A percentile compares a stretch with the other conserved stretches of the same genome.
These are phyloP conservation scores for Tetracladium maxilliforme DNA, from an alignment of 2,329 filamentous ascomycete genomes.

Conservation along the genomic window DNA sequence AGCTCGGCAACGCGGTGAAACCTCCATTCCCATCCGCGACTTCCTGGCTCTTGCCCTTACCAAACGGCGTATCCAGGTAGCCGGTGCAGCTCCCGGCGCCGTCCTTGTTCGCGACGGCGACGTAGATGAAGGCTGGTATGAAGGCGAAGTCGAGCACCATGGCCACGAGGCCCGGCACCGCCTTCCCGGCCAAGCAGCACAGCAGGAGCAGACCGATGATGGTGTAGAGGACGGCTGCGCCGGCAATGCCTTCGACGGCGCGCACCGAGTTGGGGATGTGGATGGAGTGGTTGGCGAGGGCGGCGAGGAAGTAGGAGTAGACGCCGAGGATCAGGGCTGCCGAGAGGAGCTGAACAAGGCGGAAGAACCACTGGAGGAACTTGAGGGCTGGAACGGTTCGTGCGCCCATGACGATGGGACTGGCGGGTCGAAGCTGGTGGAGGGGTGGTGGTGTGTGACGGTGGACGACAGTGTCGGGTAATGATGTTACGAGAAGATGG, in stretches of 20 bases:
- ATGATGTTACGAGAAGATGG: too few relatives aligned
- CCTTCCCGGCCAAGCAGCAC: constrained; percentile 64
- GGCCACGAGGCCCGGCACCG: constrained; percentile 57
- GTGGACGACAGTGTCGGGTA: too few relatives aligned
- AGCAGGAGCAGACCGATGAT: constrained; percentile 59
- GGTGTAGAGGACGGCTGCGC: constrained; percentile 60
- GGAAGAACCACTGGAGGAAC: constrained; percentile 53
- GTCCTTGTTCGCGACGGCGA: constrained; percentile 58
- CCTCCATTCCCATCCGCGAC: constrained; percentile 30
- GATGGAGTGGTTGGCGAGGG: constrained; percentile 49
- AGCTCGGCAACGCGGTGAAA: constrained; percentile 19
- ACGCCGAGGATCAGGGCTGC: constrained; percentile 61
- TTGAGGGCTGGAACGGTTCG: constrained; percentile 50
- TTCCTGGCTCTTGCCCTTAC: constrained; percentile 38
- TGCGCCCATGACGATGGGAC: too few relatives aligned
- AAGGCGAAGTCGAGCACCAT: constrained; percentile 69
- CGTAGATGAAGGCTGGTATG: constrained; percentile 63
- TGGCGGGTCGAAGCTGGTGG: too few relatives aligned
- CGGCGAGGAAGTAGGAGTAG: constrained; percentile 73
- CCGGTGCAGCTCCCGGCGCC: constrained; percentile 54
- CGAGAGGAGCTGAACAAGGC: constrained; percentile 59
- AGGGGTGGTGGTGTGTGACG: too few relatives aligned
- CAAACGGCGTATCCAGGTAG: constrained; percentile 52
- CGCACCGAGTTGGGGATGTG: constrained; percentile 49
- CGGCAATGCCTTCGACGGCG: constrained; percentile 67